phyloP scores from a whole-genome alignment of 1,139 yeast genomes.

The Barnettozyma hawaiiensis region DNA sequence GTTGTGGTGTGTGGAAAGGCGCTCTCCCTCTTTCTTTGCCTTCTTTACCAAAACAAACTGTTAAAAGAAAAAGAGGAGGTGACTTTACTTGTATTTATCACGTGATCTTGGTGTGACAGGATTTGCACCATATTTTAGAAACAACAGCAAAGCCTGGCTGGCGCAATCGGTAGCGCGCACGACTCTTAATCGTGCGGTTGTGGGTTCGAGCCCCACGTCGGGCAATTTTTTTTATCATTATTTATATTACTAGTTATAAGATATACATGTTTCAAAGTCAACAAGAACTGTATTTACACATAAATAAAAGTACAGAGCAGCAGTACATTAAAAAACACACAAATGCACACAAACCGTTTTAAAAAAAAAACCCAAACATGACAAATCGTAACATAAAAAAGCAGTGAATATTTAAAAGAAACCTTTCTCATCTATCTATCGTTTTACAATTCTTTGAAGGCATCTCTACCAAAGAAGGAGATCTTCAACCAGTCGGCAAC shows the following conservation, averaged over 20 bases:
- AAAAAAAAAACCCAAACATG: slow-evolving; percentile 3
- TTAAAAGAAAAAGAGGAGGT: background rate
- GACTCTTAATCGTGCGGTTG: slow-evolving; percentile 42
- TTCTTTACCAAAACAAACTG: too few relatives aligned
- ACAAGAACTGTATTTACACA: too few relatives aligned
- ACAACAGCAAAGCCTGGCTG: slow-evolving; percentile 32
- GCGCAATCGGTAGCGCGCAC: slow-evolving; percentile 45
- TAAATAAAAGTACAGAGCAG: too few relatives aligned
- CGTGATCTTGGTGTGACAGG: too few relatives aligned
- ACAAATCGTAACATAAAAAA: background rate
- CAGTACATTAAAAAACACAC: too few relatives aligned
- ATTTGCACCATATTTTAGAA: too few relatives aligned
- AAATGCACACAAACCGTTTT: slow-evolving; percentile 1
- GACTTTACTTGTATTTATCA: too few relatives aligned
- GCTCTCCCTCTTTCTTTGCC: too few relatives aligned
- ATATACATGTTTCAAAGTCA: too few relatives aligned
- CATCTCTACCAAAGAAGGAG: slow-evolving; percentile 85
- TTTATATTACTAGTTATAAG: too few relatives aligned
- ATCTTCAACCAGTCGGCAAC: slow-evolving; percentile 87
- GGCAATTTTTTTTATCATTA: slow-evolving; percentile 26
- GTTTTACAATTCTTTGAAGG: slow-evolving; percentile 37
- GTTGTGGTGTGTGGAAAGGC: too few relatives aligned
- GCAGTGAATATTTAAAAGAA: background rate
- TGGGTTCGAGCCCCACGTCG: slow-evolving; percentile 44
- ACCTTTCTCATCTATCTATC: background rate